Evolutionary conservation across 164 flowering plant genomes (phyloP), one percentile per base, ranked within the genome.

Genomic region (Pachysandra terminalis): DNA sequence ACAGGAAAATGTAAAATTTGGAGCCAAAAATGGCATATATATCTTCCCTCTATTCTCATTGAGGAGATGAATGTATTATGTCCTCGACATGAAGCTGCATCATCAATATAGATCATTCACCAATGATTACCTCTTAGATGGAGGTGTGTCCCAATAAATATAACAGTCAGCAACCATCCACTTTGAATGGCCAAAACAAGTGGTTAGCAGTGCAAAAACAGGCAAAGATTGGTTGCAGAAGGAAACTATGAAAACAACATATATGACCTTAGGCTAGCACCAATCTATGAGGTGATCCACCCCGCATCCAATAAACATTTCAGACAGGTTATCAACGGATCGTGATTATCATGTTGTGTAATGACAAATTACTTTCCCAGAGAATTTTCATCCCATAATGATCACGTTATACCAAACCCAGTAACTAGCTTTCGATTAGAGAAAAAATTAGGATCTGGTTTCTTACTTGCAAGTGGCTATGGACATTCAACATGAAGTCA

Each of bases 401-500:
- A 49, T 48, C 26, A 23, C 45, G 17, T 40, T 27, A 35, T 13
- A 56, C 19, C 52, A 14, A 66, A 62, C 19, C 57, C 24, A 22
- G 61, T 49, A 9, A 64, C 56, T 28, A 35, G 25, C 21, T 19
- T 17, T 52, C 40, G 0, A 45, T 23, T 9, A 26, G 13, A 12
- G 37, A 45, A 56, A 69, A 61, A 19, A 6, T 17, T 10, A 48
- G 51, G 60, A 45, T 54, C 56, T 40, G 59, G 15, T 24, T 25
- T 79, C 84, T 85, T 82, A 90, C 98, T 78, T 86, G 96, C 75
- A 96, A 79, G 64, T 92, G 86, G 82, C 93, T 90, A 74, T 96
- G 99, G 56, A 96, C 95, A 82, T 71, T 83, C 77, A 96, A 80
- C 99, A 92, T 96, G 79, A 93, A 93, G 82, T 96, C 99, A 71